Conservation (phyloP, 1,139 yeast species). For the Hyphopichia burtonii region DNA sequence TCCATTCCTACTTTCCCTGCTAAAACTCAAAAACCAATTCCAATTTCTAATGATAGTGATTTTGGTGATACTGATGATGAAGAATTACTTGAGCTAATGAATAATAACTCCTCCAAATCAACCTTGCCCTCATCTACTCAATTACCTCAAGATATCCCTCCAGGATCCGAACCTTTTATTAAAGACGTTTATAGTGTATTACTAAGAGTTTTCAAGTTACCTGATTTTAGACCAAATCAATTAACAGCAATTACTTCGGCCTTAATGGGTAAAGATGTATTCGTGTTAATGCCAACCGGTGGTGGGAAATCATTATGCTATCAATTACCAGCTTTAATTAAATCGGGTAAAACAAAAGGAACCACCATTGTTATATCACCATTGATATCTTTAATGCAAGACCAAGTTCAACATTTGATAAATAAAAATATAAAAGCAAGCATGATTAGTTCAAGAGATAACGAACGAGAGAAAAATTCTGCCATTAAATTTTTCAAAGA, state of each 20-base stretch:
- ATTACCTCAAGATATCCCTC: conserved; percentile 14
- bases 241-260: conserved; percentile 84
- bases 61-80: conserved; percentile 41
- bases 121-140: conserved; percentile 1
- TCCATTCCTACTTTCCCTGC: not conserved
- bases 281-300: conserved; percentile 98
- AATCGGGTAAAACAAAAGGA: conserved; percentile 72
- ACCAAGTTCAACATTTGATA: conserved; percentile 83
- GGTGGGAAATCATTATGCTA: conserved; percentile 97
- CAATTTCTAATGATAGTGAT: conserved; percentile 21
- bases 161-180: conserved; percentile 37
- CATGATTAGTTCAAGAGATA: conserved; percentile 80
- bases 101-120: conserved; percentile 2
- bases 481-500: conserved; percentile 61
- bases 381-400: conserved; percentile 93
- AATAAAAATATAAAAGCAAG: conserved; percentile 73
- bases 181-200: conserved; percentile 63
- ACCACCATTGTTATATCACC: conserved; percentile 94
- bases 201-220: conserved; percentile 58
- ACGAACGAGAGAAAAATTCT: conserved; percentile 60
- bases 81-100: conserved; percentile 25
- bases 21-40: not conserved
- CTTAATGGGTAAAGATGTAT: conserved; percentile 77
- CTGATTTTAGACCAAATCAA: conserved; percentile 78
- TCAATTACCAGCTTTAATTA: conserved; percentile 87